These are phyloP conservation scores for Ephemerocybe angulata DNA, from an alignment of 768 basidiomycete species.

Conservation along the genomic window DNA sequence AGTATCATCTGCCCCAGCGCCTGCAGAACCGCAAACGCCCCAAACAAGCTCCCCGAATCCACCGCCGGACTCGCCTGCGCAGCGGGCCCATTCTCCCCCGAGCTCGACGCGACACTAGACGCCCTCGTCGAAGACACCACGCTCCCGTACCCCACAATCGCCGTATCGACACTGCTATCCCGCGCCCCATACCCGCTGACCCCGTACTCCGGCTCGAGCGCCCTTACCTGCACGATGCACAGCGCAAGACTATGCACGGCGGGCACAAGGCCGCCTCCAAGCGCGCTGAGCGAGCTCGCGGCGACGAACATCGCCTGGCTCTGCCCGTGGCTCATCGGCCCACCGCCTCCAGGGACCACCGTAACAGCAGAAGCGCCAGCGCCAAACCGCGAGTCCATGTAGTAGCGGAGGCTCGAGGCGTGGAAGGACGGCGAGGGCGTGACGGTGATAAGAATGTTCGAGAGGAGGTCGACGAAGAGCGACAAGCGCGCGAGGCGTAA, in stretches of 20 bases:
- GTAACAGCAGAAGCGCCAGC: not conserved
- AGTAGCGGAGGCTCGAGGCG: not conserved
- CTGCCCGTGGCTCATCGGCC: slow-evolving; percentile 13
- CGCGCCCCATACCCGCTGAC: slow-evolving; percentile 15
- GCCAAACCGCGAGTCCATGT: not conserved
- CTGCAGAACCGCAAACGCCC: slow-evolving; percentile 68
- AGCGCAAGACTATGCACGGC: slow-evolving; percentile 70
- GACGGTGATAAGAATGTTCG: slow-evolving; percentile 56
- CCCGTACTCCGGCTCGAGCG: slow-evolving; percentile 23
- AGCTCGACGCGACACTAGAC: not conserved
- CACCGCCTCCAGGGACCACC: not conserved
- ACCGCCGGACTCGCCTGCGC: not conserved
- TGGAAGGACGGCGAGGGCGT: slow-evolving; percentile 44
- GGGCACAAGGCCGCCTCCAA: slow-evolving; percentile 69
- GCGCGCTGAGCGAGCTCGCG: slow-evolving; percentile 53
- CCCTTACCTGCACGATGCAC: slow-evolving; percentile 51
- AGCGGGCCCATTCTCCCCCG: not conserved
- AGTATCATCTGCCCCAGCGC: slow-evolving; percentile 65
- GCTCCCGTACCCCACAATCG: slow-evolving; percentile 2
- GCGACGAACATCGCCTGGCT: slow-evolving; percentile 56
- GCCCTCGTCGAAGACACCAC: not conserved
- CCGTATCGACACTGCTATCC: slow-evolving; percentile 15
- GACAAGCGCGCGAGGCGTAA: slow-evolving; percentile 57
- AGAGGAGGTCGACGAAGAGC: slow-evolving; percentile 61
- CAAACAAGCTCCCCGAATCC: slow-evolving; percentile 56